A percentile compares a stretch with the other conserved stretches of the same genome.
These are phyloP conservation scores for Capronia coronata DNA, from an alignment of 2,329 filamentous ascomycete species.

Conservation along the genomic window DNA sequence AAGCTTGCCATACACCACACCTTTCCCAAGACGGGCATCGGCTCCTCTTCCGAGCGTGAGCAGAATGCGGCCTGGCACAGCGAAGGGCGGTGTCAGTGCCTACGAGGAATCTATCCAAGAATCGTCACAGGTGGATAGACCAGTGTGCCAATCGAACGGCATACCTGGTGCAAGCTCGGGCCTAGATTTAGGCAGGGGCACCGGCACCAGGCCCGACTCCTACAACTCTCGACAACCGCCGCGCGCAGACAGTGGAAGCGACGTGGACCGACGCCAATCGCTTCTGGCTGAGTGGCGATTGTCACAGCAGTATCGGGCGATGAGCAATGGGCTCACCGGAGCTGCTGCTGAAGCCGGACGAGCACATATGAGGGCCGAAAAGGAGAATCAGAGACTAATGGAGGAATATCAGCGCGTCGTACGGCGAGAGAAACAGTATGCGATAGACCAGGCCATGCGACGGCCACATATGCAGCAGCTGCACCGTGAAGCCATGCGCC, in stretches of 20 bases:
- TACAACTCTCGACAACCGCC: slow-evolving; percentile 21
- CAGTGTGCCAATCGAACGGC: slow-evolving; percentile 3
- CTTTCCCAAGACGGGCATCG: slow-evolving; percentile 4
- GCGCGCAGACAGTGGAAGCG: slow-evolving; percentile 12
- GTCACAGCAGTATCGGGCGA: slow-evolving; percentile 55
- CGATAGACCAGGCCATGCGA: slow-evolving; percentile 69
- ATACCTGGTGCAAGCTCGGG: too few species aligned
- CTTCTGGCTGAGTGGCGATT: slow-evolving; percentile 62
- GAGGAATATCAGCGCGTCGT: slow-evolving; percentile 54
- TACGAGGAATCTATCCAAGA: slow-evolving; percentile 1
- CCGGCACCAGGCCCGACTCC: slow-evolving; percentile 42
- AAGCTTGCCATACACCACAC: slow-evolving; percentile 8
- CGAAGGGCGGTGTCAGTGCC: slow-evolving; percentile 2
- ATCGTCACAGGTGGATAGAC: slow-evolving; percentile 2
- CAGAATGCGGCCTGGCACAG: slow-evolving; percentile 6
- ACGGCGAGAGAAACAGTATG: slow-evolving; percentile 54
- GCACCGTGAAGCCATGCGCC: slow-evolving; percentile 72
- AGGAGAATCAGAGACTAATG: slow-evolving; percentile 56
- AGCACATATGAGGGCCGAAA: slow-evolving; percentile 52
- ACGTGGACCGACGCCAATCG: slow-evolving; percentile 37
- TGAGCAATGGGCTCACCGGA: slow-evolving; percentile 27
- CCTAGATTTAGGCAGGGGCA: too few species aligned
- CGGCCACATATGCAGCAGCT: slow-evolving; percentile 66
- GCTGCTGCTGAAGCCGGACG: slow-evolving; percentile 36
- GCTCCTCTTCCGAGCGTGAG: background rate